These are phyloP conservation scores for Martiniozyma asiatica DNA, from an alignment of 1,139 yeast species.

Conservation along the genomic window DNA sequence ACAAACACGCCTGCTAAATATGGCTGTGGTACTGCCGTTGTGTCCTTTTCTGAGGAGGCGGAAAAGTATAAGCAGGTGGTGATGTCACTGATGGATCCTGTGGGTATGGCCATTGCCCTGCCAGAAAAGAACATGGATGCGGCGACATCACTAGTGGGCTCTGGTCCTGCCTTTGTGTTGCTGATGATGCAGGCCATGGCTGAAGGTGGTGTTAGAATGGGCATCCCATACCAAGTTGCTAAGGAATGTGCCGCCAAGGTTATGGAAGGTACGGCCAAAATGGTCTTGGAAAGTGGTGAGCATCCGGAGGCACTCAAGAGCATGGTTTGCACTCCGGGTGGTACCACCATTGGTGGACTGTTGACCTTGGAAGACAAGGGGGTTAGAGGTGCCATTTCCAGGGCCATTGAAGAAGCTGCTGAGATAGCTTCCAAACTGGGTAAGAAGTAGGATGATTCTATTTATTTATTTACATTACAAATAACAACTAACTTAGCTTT, in stretches of 20 bases:
- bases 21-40: conserved; percentile 90
- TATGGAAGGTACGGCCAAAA: conserved; percentile 89
- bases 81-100: conserved; percentile 45
- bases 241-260: conserved; percentile 90
- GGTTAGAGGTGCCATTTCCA: conserved; percentile 74
- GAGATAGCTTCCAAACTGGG: conserved; percentile 71
- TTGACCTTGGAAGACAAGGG: conserved; percentile 87
- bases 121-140: conserved; percentile 94
- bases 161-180: conserved; percentile 92
- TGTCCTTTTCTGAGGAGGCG: conserved; percentile 50
- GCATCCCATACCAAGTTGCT: conserved; percentile 78
- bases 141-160: conserved; percentile 89
- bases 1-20: conserved; percentile 92
- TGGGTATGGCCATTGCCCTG: conserved; percentile 61
- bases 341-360: conserved; percentile 94
- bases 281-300: conserved; percentile 72
- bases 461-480: not conserved
- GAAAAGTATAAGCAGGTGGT: conserved; percentile 39
- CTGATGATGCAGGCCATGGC: conserved; percentile 83
- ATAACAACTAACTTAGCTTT: not conserved
- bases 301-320: conserved; percentile 90
- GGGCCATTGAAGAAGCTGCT: conserved; percentile 88
- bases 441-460: conserved; percentile 33
- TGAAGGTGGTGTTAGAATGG: conserved; percentile 94
- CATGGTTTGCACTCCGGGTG: conserved; percentile 95